phyloP scores from a whole-genome alignment of 2,329 filamentous ascomycete genomes.

The Aureobasidium lini region DNA sequence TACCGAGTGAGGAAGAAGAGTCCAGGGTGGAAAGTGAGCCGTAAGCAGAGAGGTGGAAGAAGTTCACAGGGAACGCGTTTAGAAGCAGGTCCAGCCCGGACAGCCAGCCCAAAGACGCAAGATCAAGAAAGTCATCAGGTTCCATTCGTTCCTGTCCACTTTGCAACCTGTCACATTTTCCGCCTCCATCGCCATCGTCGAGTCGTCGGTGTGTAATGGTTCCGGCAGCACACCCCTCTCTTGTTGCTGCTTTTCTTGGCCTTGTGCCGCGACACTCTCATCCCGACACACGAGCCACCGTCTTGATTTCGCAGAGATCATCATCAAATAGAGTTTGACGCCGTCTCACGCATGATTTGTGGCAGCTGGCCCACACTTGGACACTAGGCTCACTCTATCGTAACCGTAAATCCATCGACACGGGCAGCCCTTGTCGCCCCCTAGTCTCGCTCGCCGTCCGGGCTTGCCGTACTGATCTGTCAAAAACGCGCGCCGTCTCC shows the following conservation, averaged over 20 bases:
- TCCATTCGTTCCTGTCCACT: neutral
- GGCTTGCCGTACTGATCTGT: slow-evolving; percentile 13
- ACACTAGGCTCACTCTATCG: slow-evolving; percentile 6
- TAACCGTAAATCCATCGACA: slow-evolving; percentile 3
- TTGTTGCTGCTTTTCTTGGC: slow-evolving; percentile 6
- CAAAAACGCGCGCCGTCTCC: slow-evolving; percentile 12
- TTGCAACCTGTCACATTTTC: slow-evolving; percentile 9
- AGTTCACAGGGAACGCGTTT: neutral
- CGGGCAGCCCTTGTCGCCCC: neutral
- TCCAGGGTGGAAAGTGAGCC: neutral
- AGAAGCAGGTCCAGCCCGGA: neutral
- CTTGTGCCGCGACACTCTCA: slow-evolving; percentile 4
- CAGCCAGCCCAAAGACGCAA: neutral
- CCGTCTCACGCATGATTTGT: slow-evolving; percentile 7
- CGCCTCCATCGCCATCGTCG: neutral
- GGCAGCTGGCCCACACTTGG: slow-evolving; percentile 6
- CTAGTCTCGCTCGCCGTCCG: slow-evolving; percentile 8
- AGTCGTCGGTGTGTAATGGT: neutral
- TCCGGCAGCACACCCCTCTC: neutral
- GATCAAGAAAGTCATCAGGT: neutral
- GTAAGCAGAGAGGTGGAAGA: neutral
- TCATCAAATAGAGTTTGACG: slow-evolving; percentile 13
- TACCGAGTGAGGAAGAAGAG: neutral
- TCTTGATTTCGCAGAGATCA: neutral
- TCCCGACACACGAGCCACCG: slow-evolving; percentile 6